Percentiles rank a stretch among this genome's conserved stretches.
Evolutionary conservation across 2,329 filamentous ascomycete species (phyloP).

Genomic region (Drechslera avenae): DNA sequence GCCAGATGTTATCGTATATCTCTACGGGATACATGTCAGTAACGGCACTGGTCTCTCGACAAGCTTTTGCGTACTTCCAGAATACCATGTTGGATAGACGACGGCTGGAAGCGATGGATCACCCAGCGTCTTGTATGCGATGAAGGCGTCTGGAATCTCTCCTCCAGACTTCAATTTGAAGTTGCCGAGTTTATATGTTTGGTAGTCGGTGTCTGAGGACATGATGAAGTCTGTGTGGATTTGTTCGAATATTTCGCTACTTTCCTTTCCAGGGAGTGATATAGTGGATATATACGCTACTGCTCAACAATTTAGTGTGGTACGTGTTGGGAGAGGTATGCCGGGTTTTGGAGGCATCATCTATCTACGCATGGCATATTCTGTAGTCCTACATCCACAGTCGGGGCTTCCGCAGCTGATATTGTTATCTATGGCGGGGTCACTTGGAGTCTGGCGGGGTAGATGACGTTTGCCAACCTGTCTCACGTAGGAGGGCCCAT

Average conservation of each 20-base stretch:
- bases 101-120: constrained; percentile 66
- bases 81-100: constrained; percentile 80
- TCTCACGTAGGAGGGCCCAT: neutral
- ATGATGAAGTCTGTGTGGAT: constrained; percentile 1
- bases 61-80: constrained; percentile 55
- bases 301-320: neutral
- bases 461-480: constrained; percentile 16
- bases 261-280: too few species aligned
- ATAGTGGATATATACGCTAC: too few species aligned
- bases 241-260: neutral
- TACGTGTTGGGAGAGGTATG: too few species aligned
- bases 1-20: constrained; percentile 76
- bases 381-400: neutral
- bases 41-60: neutral
- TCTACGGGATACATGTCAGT: constrained; percentile 31
- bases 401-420: neutral
- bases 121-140: constrained; percentile 80
- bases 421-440: constrained; percentile 31
- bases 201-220: constrained; percentile 45
- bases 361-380: too few species aligned
- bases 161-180: constrained; percentile 69
- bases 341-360: too few species aligned
- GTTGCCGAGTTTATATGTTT: constrained; percentile 66
- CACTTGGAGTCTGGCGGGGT: constrained; percentile 28
- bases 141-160: constrained; percentile 66